These are phyloP conservation scores for Calocybe cyanea DNA, from an alignment of 768 basidiomycete genomes.

Conservation along the genomic window DNA sequence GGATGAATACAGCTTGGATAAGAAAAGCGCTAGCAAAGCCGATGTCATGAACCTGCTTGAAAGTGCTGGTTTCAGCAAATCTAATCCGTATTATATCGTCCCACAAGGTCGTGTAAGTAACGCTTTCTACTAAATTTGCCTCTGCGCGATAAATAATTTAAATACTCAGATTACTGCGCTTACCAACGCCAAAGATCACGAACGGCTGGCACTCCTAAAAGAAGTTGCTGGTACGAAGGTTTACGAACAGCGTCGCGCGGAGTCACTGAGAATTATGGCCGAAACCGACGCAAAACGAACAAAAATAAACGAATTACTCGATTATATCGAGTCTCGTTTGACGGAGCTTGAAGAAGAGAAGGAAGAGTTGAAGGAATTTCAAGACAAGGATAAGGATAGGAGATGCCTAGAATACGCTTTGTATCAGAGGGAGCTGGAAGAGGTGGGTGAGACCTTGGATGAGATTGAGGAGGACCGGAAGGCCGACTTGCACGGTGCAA, in stretches of 20 bases:
- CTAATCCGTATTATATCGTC: slow-evolving; percentile 99
- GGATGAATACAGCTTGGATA: slow-evolving; percentile 96
- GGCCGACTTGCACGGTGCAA: slow-evolving; percentile 80
- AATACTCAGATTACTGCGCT: slow-evolving; percentile 79
- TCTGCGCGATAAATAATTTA: slow-evolving; percentile 6
- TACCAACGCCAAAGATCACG: slow-evolving; percentile 95
- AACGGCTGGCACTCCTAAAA: slow-evolving; percentile 90
- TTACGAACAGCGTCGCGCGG: slow-evolving; percentile 90
- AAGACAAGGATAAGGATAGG: slow-evolving; percentile 92
- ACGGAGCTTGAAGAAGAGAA: slow-evolving; percentile 96
- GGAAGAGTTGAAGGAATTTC: slow-evolving; percentile 94
- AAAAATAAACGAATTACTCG: slow-evolving; percentile 87
- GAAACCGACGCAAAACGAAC: slow-evolving; percentile 91
- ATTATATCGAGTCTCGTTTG: slow-evolving; percentile 87
- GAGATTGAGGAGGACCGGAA: slow-evolving; percentile 82
- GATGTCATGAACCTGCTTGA: slow-evolving; percentile 98
- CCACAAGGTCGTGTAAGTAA: slow-evolving; percentile 89
- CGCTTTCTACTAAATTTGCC: background rate
- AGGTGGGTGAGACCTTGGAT: slow-evolving; percentile 81
- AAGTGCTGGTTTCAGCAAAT: slow-evolving; percentile 94
- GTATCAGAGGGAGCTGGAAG: slow-evolving; percentile 86
- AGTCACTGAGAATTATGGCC: slow-evolving; percentile 94
- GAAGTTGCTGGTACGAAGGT: slow-evolving; percentile 98
- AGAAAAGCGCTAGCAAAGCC: slow-evolving; percentile 92
- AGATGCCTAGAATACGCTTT: slow-evolving; percentile 93